Evolutionary conservation across 1,284 basidiomycete species (phyloP).

Genomic region (Farysia itapuensis): DNA sequence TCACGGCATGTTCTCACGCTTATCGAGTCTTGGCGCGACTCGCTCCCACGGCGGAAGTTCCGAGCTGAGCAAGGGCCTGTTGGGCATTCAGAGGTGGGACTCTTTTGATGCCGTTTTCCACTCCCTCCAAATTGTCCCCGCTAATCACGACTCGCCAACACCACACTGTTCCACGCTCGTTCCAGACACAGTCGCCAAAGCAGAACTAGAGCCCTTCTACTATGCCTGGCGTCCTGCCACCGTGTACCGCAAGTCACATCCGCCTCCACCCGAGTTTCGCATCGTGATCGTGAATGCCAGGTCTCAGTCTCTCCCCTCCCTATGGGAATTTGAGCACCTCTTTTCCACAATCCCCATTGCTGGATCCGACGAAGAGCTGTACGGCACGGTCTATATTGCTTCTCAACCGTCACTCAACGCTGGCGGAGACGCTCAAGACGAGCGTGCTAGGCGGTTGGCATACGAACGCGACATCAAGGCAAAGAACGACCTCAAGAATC

Average conservation of each 20-base stretch:
- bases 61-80: background rate
- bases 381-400: background rate
- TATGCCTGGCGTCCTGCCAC: slow-evolving; percentile 90
- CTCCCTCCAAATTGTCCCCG: slow-evolving; percentile 72
- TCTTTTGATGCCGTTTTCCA: slow-evolving; percentile 30
- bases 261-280: slow-evolving; percentile 81
- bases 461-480: slow-evolving; percentile 30
- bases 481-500: slow-evolving; percentile 31
- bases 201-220: slow-evolving; percentile 68
- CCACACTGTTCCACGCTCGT: background rate
- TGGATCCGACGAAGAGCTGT: slow-evolving; percentile 16
- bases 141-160: slow-evolving; percentile 63
- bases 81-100: slow-evolving; percentile 9
- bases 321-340: slow-evolving; percentile 38
- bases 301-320: slow-evolving; percentile 20
- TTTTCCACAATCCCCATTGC: slow-evolving; percentile 49
- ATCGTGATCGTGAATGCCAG: slow-evolving; percentile 68
- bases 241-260: slow-evolving; percentile 76
- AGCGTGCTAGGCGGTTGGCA: slow-evolving; percentile 18
- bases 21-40: background rate
- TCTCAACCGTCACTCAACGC: background rate
- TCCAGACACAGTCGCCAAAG: background rate
- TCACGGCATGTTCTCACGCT: background rate
- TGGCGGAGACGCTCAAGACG: slow-evolving; percentile 1
- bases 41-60: background rate